A percentile compares a stretch with the other conserved stretches of the same genome.
phyloP scores from a whole-genome alignment of 805 yeast genomes.

The Metschnikowia noctiluminum region DNA sequence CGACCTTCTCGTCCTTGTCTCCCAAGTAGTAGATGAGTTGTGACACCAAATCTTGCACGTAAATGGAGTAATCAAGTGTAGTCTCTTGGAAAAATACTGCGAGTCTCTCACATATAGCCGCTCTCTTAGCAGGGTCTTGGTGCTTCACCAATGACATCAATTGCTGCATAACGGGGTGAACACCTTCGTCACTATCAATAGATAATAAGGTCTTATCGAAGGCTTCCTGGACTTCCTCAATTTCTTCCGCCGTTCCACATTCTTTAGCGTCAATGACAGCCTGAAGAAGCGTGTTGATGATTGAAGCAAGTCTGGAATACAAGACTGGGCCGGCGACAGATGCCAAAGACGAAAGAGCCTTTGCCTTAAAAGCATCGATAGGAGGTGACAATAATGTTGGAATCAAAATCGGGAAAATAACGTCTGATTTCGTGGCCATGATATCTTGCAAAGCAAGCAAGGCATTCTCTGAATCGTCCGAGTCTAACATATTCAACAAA shows the following conservation, averaged over 20 bases:
- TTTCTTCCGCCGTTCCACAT: slow-evolving; percentile 35
- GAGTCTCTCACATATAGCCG: slow-evolving; percentile 61
- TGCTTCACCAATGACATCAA: slow-evolving; percentile 70
- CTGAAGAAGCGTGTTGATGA: slow-evolving; percentile 70
- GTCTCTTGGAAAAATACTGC: slow-evolving; percentile 69
- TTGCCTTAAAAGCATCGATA: slow-evolving; percentile 78
- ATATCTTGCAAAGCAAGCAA: slow-evolving; percentile 86
- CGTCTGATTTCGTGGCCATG: slow-evolving; percentile 85
- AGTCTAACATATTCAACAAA: slow-evolving; percentile 65
- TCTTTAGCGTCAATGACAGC: slow-evolving; percentile 43
- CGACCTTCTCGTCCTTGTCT: slow-evolving; percentile 61
- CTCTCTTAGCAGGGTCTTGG: slow-evolving; percentile 64
- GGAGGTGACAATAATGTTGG: slow-evolving; percentile 84
- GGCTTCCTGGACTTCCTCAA: slow-evolving; percentile 46
- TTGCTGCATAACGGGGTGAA: slow-evolving; percentile 82
- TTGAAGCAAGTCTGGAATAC: slow-evolving; percentile 65
- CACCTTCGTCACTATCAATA: slow-evolving; percentile 72
- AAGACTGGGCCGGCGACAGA: slow-evolving; percentile 86
- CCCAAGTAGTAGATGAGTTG: slow-evolving; percentile 70
- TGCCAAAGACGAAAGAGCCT: slow-evolving; percentile 81
- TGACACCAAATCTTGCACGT: slow-evolving; percentile 70
- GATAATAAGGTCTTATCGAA: slow-evolving; percentile 70
- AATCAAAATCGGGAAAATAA: slow-evolving; percentile 88
- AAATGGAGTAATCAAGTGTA: slow-evolving; percentile 64
- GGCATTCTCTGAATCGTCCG: slow-evolving; percentile 64